These are phyloP conservation scores for Stropharia rugosoannulata DNA, from an alignment of 768 basidiomycete species.

Conservation along the genomic window DNA sequence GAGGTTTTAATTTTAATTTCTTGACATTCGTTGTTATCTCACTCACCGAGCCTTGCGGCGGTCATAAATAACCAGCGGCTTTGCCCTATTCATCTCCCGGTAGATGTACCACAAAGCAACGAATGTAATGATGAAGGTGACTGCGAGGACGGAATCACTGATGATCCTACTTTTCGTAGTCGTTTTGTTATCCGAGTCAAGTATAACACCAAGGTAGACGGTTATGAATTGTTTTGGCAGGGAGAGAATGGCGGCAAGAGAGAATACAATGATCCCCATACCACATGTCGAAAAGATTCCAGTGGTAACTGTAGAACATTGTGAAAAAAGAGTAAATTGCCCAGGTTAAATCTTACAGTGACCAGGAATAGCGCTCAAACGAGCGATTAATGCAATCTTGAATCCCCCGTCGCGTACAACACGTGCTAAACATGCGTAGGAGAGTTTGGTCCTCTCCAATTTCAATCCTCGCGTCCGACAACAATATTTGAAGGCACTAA, in stretches of 20 bases:
- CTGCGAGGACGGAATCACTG: conserved; percentile 62
- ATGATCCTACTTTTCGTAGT: conserved; percentile 59
- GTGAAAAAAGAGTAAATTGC: neutral
- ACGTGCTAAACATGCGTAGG: conserved; percentile 61
- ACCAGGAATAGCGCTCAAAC: conserved; percentile 82
- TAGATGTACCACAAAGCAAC: conserved; percentile 85
- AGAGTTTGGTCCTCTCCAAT: conserved; percentile 54
- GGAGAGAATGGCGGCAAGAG: conserved; percentile 77
- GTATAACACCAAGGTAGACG: conserved; percentile 84
- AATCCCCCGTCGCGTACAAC: conserved; percentile 88
- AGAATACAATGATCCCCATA: conserved; percentile 77
- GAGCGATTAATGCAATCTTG: conserved; percentile 74
- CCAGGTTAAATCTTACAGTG: conserved; percentile 60
- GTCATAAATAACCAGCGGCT: conserved; percentile 65
- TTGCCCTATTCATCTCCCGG: conserved; percentile 65
- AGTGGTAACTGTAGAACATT: conserved; percentile 63
- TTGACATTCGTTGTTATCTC: neutral
- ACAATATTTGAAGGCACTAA: conserved; percentile 80
- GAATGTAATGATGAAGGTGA: conserved; percentile 72
- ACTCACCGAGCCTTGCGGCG: conserved; percentile 68
- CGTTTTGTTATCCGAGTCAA: conserved; percentile 40
- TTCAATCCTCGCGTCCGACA: conserved; percentile 77
- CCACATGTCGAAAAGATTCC: conserved; percentile 89
- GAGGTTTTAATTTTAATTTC: neutral
- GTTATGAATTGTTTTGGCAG: conserved; percentile 91